Evolutionary conservation across 176 grass and related monocot species (phyloP).

Genomic region (Oryza coarctata): DNA sequence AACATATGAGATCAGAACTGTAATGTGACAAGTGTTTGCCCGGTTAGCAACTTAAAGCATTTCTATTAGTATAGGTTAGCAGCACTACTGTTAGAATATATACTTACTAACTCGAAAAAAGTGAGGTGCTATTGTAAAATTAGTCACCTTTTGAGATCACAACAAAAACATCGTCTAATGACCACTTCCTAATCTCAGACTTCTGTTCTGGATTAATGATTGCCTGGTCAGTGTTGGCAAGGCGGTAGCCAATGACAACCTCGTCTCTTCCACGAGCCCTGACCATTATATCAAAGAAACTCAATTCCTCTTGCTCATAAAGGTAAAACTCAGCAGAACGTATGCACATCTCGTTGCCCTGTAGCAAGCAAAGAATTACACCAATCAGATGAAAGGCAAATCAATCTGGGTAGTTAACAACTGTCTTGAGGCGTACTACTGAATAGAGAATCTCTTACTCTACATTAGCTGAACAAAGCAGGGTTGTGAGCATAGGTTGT

Average conservation of each 20-base stretch:
- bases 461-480: not conserved
- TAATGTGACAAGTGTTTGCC: slow-evolving; percentile 24
- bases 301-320: slow-evolving; percentile 92
- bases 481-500: not conserved
- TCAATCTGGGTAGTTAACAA: not conserved
- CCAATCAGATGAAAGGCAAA: not conserved
- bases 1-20: slow-evolving; percentile 18
- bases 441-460: not conserved
- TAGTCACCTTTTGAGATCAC: slow-evolving; percentile 82
- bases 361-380: slow-evolving; percentile 25
- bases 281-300: slow-evolving; percentile 95
- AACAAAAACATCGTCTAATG: slow-evolving; percentile 94
- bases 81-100: slow-evolving; percentile 51
- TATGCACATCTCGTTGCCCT: slow-evolving; percentile 98
- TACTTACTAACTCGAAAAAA: slow-evolving; percentile 38
- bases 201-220: slow-evolving; percentile 87
- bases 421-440: not conserved
- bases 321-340: slow-evolving; percentile 85
- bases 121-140: slow-evolving; percentile 29
- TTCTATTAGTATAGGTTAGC: slow-evolving; percentile 50
- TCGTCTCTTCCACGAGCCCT: slow-evolving; percentile 77
- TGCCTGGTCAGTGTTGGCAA: slow-evolving; percentile 66
- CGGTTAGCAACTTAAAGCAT: slow-evolving; percentile 12
- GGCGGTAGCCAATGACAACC: slow-evolving; percentile 90
- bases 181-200: slow-evolving; percentile 77